phyloP scores from a whole-genome alignment of 2,329 filamentous ascomycete species.

The Mariannaea sp. region DNA sequence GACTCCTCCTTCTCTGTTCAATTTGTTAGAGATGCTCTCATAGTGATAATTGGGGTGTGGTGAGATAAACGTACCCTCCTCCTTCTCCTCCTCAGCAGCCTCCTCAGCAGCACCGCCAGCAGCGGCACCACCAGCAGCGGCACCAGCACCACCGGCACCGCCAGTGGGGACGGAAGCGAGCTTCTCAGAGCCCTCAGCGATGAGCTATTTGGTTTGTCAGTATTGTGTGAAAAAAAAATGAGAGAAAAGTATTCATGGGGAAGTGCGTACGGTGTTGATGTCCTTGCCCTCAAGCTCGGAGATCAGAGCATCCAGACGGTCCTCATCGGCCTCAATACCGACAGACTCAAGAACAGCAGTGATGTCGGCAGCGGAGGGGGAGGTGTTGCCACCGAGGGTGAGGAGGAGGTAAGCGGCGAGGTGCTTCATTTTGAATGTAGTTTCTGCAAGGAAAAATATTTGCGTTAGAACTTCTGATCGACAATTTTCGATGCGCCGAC shows the following conservation, averaged over 20 bases:
- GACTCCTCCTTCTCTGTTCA: constrained; percentile 55
- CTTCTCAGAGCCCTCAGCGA: constrained; percentile 86
- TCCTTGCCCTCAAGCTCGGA: constrained; percentile 90
- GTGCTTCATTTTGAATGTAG: constrained; percentile 89
- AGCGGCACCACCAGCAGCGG: constrained; percentile 69
- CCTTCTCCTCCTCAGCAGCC: constrained; percentile 83
- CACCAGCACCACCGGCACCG: constrained; percentile 74
- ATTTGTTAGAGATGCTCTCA: constrained; percentile 7
- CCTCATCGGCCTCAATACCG: constrained; percentile 89
- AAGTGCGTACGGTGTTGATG: constrained; percentile 80
- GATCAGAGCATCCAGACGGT: constrained; percentile 85
- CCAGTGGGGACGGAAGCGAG: constrained; percentile 97
- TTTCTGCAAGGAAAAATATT: constrained; percentile 41
- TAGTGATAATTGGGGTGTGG: neutral
- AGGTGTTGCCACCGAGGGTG: constrained; percentile 87
- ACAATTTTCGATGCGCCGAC: neutral
- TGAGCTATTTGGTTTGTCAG: constrained; percentile 66
- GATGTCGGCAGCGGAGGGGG: constrained; percentile 84
- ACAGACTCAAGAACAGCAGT: constrained; percentile 89
- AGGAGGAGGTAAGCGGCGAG: constrained; percentile 99
- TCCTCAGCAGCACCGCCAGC: constrained; percentile 71
- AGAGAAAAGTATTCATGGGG: neutral
- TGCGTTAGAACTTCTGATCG: constrained; percentile 25
- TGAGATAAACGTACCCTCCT: constrained; percentile 48
- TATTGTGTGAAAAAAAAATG: neutral